Evolutionary conservation across 352 stramenopile genomes (phyloP).

Genomic region (Phytophthora hibernalis): DNA sequence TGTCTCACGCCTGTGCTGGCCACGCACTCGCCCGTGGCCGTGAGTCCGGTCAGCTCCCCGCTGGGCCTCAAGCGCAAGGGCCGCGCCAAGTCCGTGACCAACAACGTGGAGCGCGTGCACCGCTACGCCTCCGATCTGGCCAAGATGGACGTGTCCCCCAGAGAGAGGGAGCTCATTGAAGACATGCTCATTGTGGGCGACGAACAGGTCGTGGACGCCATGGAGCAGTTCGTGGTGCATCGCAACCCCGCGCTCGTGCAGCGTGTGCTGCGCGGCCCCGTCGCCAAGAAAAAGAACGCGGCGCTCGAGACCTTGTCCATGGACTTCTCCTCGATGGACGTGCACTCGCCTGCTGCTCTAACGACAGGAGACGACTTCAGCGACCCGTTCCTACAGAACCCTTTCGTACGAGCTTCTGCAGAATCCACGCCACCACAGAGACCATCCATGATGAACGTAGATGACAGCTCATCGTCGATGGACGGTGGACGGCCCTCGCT

Average conservation of each 20-base stretch:
- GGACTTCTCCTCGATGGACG: constrained; percentile 60
- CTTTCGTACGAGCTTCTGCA: constrained; percentile 45
- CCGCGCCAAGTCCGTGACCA: constrained; percentile 68
- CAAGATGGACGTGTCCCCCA: constrained; percentile 75
- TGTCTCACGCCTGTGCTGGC: constrained; percentile 70
- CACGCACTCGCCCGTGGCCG: constrained; percentile 15
- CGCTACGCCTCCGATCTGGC: constrained; percentile 69
- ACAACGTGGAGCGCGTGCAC: constrained; percentile 72
- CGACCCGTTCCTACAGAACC: constrained; percentile 66
- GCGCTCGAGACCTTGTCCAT: constrained; percentile 62
- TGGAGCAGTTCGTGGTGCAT: constrained; percentile 77
- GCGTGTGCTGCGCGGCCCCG: constrained; percentile 58
- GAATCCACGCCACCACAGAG: constrained; percentile 23
- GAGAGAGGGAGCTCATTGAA: constrained; percentile 69
- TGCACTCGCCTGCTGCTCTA: constrained; percentile 46
- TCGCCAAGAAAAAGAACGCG: constrained; percentile 33
- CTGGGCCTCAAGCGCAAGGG: constrained; percentile 75
- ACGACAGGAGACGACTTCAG: constrained; percentile 22
- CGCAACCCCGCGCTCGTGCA: constrained; percentile 60
- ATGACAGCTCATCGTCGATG: constrained; percentile 6
- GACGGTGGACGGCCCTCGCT: constrained; percentile 54
- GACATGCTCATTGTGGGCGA: constrained; percentile 76
- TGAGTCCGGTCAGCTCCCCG: constrained; percentile 54
- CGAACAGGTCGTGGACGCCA: constrained; percentile 78
- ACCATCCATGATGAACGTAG: constrained; percentile 34